Percentiles rank a stretch among this genome's conserved stretches.
These are phyloP conservation scores for Loxodes magnus DNA, from an alignment of 73 alveolate genomes.

Conservation along the genomic window DNA sequence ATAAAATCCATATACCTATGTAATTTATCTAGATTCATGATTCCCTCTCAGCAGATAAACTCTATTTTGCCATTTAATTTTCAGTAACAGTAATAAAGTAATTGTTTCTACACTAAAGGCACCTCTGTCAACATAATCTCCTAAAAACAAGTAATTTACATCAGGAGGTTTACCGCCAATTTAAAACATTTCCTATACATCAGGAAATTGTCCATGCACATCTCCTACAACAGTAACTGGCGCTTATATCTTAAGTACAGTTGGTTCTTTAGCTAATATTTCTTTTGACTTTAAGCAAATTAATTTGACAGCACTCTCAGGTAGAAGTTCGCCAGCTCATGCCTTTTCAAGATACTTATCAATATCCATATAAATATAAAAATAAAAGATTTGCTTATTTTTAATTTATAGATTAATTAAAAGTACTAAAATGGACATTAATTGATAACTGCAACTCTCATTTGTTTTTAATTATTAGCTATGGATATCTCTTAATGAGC, in stretches of 20 bases:
- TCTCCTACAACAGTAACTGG: slow-evolving; percentile 95
- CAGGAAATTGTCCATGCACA: slow-evolving; percentile 94
- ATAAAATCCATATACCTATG: slow-evolving; percentile 64
- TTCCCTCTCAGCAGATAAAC: slow-evolving; percentile 71
- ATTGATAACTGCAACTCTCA: no score
- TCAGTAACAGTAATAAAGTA: slow-evolving; percentile 54
- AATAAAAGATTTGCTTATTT: no score
- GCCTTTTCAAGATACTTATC: slow-evolving; percentile 64
- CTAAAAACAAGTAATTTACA: slow-evolving; percentile 71
- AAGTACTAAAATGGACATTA: no score
- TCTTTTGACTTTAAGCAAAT: slow-evolving; percentile 62
- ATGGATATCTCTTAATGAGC: neutral
- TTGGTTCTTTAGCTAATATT: slow-evolving; percentile 40
- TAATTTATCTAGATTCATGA: slow-evolving; percentile 65
- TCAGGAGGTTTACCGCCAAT: slow-evolving; percentile 69
- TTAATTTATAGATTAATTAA: no score
- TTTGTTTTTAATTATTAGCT: no score
- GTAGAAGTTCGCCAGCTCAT: slow-evolving; percentile 49
- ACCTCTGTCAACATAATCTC: slow-evolving; percentile 88
- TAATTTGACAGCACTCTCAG: slow-evolving; percentile 48
- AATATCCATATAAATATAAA: slow-evolving; percentile 11
- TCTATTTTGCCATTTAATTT: slow-evolving; percentile 71
- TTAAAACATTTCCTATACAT: slow-evolving; percentile 70
- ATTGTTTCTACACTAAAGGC: slow-evolving; percentile 76
- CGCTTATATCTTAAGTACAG: slow-evolving; percentile 19